Evolutionary conservation across 148 eudicot genomes (phyloP).

Genomic region (Rhododendron mucronatum): DNA sequence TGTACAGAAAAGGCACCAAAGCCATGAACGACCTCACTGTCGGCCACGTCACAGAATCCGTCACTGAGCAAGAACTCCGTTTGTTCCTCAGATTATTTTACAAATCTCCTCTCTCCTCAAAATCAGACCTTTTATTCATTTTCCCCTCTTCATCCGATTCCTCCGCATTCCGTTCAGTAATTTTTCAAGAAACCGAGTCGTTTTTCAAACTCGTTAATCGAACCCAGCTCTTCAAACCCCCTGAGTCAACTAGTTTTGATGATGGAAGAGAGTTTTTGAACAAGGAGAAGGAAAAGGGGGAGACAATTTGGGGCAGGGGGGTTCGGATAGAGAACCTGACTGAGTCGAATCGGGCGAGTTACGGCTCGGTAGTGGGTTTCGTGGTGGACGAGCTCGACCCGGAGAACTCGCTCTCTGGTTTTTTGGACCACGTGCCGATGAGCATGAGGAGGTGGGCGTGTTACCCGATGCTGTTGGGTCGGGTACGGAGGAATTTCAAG

Average conservation of each 20-base stretch:
- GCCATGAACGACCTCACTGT: conserved; percentile 59
- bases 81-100: conserved; percentile 41
- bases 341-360: conserved; percentile 52
- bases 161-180: conserved; percentile 12
- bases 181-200: conserved; percentile 40
- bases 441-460: conserved; percentile 75
- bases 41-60: conserved; percentile 45
- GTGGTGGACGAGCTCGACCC: conserved; percentile 75
- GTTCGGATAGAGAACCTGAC: conserved; percentile 4
- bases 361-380: conserved; percentile 80
- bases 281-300: conserved; percentile 20
- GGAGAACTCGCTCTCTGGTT: conserved; percentile 67
- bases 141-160: conserved; percentile 26
- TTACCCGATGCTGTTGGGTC: conserved; percentile 78
- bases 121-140: conserved; percentile 44
- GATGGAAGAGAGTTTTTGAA: conserved; percentile 36
- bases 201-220: conserved; percentile 31
- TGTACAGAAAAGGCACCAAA: conserved; percentile 50
- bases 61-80: conserved; percentile 19
- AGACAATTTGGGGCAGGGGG: conserved; percentile 64
- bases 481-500: conserved; percentile 59
- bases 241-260: conserved; percentile 12
- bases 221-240: conserved; percentile 3
- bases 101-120: conserved; percentile 36
- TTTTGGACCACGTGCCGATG: conserved; percentile 61